Base-by-base conservation (phyloP, 148 eudicot genomes). In the Pharnaceum exiguum region DNA sequence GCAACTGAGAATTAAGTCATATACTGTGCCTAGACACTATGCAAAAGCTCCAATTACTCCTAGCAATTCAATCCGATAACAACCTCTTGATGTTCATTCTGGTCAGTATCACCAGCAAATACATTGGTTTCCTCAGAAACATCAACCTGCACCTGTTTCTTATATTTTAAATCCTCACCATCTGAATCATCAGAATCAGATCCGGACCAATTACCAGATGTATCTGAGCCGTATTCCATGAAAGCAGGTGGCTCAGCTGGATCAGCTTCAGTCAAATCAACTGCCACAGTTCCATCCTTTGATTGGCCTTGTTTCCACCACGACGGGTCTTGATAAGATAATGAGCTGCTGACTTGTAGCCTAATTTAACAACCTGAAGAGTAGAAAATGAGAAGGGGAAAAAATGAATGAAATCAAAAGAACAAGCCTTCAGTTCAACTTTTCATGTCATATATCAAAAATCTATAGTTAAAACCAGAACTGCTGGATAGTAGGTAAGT, bases 311-410 rank as follows among this genome's bases (percentile, higher is more conserved):
- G 24, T 67, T 48, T 31, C 58, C 59, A 40, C 48, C 47, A 23
- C 52, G 33, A 32, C 76, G 78, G 37, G 72, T 82, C 11, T 72
- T 59, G 42, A 82, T 84, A 22, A 88, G 76, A 68, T 82, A 82
- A 48, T 88, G 91, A 10, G 91, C 91, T 59, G 82, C 86, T 44
- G 96, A 88, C 42, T 78, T 82, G 76, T 47, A 82, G 33, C 91
- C 96, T 37, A 60, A 63, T 50, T 56, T 61, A 51, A 23, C 23
- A 17, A 79, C 75, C 95, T 87, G 68, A n/a, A n/a, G 16, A 46
- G 57, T 27, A 58, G 13, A 12, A 47, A 44, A 28, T n/a, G n/a
- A n/a, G n/a, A n/a, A n/a, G n/a, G n/a, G n/a, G n/a, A n/a, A n/a
- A n/a, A n/a, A n/a, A n/a, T n/a, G n/a, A n/a, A n/a, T n/a, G n/a